These are phyloP conservation scores for Aureobasidium sp. DNA, from an alignment of 2,329 filamentous ascomycete genomes.

Conservation along the genomic window DNA sequence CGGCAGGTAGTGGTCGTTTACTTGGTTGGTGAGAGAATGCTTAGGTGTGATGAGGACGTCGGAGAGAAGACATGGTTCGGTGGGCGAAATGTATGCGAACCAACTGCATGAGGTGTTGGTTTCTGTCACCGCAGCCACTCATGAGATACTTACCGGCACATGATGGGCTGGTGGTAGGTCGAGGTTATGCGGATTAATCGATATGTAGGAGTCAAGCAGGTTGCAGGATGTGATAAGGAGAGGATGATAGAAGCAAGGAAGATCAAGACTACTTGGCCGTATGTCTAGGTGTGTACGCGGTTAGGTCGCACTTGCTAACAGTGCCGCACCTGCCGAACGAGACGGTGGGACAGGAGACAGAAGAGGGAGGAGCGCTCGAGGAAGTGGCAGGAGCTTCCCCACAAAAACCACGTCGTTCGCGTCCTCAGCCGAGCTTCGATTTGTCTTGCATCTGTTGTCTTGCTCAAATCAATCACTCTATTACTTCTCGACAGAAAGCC, in stretches of 20 bases:
- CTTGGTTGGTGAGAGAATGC: constrained; percentile 51
- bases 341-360: background rate
- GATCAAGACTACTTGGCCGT: background rate
- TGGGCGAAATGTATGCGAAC: constrained; percentile 62
- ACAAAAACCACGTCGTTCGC: constrained; percentile 9
- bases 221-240: constrained; percentile 35
- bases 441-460: background rate
- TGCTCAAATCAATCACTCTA: background rate
- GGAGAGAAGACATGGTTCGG: constrained; percentile 60
- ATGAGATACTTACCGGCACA: constrained; percentile 36
- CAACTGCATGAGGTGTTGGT: constrained; percentile 49
- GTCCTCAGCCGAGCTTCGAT: background rate
- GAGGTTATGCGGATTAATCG: background rate
- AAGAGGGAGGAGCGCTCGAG: background rate
- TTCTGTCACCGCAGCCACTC: background rate
- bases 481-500: background rate
- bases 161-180: constrained; percentile 21
- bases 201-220: constrained; percentile 15
- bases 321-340: background rate
- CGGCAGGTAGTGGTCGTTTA: constrained; percentile 61
- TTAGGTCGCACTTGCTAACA: background rate
- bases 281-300: background rate
- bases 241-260: background rate
- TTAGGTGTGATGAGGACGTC: constrained; percentile 57
- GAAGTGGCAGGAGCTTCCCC: constrained; percentile 11